Percentiles rank a stretch among this genome's conserved stretches.
Evolutionary conservation across 2,329 filamentous ascomycete genomes (phyloP).

Genomic region (Fonsecaea pugnacius): DNA sequence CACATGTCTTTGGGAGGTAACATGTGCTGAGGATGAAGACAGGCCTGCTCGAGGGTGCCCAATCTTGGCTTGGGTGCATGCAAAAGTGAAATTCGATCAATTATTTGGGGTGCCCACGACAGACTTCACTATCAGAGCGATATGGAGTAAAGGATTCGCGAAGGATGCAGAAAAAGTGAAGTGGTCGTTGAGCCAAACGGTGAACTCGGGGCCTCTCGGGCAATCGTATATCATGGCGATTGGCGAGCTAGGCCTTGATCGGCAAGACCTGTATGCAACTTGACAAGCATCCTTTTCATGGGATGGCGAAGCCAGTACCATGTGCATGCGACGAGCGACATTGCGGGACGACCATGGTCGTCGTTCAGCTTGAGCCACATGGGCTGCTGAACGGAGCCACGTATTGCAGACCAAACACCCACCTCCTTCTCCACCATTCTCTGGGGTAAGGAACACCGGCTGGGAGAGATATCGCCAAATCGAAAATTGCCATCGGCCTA

Average conservation of each 20-base stretch:
- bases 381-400: constrained; percentile 10
- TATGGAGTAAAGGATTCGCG: constrained; percentile 8
- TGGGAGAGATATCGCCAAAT: constrained; percentile 8
- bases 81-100: constrained; percentile 2
- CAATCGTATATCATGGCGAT: constrained; percentile 2
- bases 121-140: background rate
- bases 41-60: background rate
- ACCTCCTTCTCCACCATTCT: background rate
- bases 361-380: constrained; percentile 8
- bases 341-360: background rate
- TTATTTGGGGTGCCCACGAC: background rate
- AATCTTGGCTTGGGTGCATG: background rate
- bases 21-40: constrained; percentile 2
- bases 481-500: constrained; percentile 3
- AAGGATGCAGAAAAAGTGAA: constrained; percentile 7
- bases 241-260: constrained; percentile 2
- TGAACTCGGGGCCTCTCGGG: constrained; percentile 10
- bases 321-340: constrained; percentile 3
- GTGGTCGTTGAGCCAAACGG: constrained; percentile 4
- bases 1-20: background rate
- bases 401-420: constrained; percentile 6
- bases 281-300: background rate
- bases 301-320: background rate
- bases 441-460: background rate
- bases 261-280: constrained; percentile 4